phyloP scores from a whole-genome alignment of 2,329 filamentous ascomycete species.

The Meredithiella fracta region DNA sequence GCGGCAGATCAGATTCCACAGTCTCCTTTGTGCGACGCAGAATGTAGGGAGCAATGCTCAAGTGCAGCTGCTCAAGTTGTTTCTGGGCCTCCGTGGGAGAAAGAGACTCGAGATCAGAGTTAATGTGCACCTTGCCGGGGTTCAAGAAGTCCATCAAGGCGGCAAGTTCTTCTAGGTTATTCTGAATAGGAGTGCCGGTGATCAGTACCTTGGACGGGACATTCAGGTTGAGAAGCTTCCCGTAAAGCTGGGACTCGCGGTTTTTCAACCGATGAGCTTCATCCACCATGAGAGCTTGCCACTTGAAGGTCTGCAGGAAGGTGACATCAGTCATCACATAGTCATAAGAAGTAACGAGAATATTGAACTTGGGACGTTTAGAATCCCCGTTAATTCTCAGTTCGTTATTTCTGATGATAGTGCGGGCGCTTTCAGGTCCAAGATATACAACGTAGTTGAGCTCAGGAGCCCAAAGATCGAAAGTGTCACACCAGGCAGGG shows the following conservation, averaged over 20 bases:
- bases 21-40: constrained; percentile 92
- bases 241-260: constrained; percentile 81
- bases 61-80: constrained; percentile 74
- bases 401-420: constrained; percentile 79
- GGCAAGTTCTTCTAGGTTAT: constrained; percentile 82
- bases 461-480: constrained; percentile 90
- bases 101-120: constrained; percentile 74
- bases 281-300: constrained; percentile 92
- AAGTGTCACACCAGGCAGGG: constrained; percentile 95
- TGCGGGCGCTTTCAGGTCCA: constrained; percentile 71
- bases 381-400: constrained; percentile 72
- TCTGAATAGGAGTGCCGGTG: constrained; percentile 93
- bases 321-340: constrained; percentile 77
- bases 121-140: constrained; percentile 80
- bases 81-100: constrained; percentile 64
- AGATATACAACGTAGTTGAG: constrained; percentile 95
- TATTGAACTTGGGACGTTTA: constrained; percentile 87
- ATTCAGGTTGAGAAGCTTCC: constrained; percentile 69
- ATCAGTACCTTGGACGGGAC: constrained; percentile 82
- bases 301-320: constrained; percentile 80
- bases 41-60: constrained; percentile 83
- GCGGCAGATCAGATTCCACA: constrained; percentile 87
- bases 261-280: constrained; percentile 97
- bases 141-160: constrained; percentile 93
- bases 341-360: constrained; percentile 94